These are phyloP conservation scores for Globisporangium canariense DNA, from an alignment of 352 stramenopile species.

Conservation along the genomic window DNA sequence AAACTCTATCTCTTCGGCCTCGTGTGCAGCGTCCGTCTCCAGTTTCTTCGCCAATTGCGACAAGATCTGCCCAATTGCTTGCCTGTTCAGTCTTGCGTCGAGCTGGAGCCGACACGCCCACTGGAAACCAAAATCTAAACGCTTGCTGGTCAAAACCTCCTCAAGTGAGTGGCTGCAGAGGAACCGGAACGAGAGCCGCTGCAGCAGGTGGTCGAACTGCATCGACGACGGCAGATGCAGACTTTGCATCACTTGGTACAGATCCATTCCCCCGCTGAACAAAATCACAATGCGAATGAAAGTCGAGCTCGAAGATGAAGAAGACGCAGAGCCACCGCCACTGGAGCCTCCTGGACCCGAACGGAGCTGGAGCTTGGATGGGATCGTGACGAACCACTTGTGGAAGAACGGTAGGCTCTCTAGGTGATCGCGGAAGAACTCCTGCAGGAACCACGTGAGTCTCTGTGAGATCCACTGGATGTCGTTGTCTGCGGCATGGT, in stretches of 20 bases:
- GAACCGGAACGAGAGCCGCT: conserved; percentile 10
- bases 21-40: conserved; percentile 25
- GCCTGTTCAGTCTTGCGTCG: conserved; percentile 51
- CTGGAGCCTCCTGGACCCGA: conserved; percentile 20
- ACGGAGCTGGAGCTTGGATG: conserved; percentile 48
- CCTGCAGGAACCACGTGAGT: conserved; percentile 54
- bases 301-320: conserved; percentile 9
- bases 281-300: conserved; percentile 69
- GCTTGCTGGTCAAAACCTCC: conserved; percentile 60
- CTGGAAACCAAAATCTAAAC: conserved; percentile 42
- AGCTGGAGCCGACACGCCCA: conserved; percentile 51
- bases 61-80: conserved; percentile 50
- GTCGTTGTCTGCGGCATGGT: conserved; percentile 36
- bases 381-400: conserved; percentile 62
- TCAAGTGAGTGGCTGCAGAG: conserved; percentile 31
- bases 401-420: conserved; percentile 55
- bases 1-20: conserved; percentile 34
- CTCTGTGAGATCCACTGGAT: conserved; percentile 33
- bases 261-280: conserved; percentile 42
- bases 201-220: conserved; percentile 20
- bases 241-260: conserved; percentile 26
- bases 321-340: conserved; percentile 13
- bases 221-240: conserved; percentile 22
- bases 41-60: conserved; percentile 43
- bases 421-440: conserved; percentile 55